Evolutionary conservation across 306 rosid genomes (phyloP).

Genomic region (Pueraria montana): DNA sequence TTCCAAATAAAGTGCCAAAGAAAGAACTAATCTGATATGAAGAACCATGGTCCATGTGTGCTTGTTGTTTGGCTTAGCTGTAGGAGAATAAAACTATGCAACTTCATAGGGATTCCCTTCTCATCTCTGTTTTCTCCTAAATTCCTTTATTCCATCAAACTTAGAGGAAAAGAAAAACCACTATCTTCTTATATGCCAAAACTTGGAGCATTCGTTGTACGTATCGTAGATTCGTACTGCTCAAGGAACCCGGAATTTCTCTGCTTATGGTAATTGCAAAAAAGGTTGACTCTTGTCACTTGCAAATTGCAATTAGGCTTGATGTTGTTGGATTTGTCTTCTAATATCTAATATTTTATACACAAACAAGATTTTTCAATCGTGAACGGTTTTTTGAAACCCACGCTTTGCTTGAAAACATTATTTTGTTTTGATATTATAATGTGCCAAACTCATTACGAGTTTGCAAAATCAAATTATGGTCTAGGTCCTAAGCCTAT

Average conservation of each 20-base stretch:
- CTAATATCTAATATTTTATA: conserved; percentile 17
- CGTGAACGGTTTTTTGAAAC: not conserved
- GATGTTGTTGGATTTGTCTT: conserved; percentile 11
- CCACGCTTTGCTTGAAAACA: no score
- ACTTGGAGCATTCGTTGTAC: not conserved
- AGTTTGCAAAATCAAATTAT: not conserved
- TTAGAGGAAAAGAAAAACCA: conserved; percentile 20
- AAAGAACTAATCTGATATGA: conserved; percentile 30
- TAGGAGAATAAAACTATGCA: conserved; percentile 13
- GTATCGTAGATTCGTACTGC: not conserved
- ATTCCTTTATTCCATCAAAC: conserved; percentile 33
- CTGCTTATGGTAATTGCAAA: not conserved
- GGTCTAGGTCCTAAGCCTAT: not conserved
- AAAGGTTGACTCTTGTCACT: not conserved
- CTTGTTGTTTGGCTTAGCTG: conserved; percentile 23
- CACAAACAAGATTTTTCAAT: not conserved
- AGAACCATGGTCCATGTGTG: conserved; percentile 15
- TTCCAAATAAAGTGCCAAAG: conserved; percentile 46
- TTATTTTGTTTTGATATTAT: not conserved
- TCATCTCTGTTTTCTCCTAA: not conserved
- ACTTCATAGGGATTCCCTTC: conserved; percentile 46
- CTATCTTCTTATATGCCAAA: not conserved
- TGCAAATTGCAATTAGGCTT: no score
- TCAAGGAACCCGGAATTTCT: not conserved
- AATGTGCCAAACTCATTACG: not conserved